A percentile compares a stretch with the other conserved stretches of the same genome.
phyloP scores from a whole-genome alignment of 768 basidiomycete genomes.

The Tricholoma hemisulphureum region DNA sequence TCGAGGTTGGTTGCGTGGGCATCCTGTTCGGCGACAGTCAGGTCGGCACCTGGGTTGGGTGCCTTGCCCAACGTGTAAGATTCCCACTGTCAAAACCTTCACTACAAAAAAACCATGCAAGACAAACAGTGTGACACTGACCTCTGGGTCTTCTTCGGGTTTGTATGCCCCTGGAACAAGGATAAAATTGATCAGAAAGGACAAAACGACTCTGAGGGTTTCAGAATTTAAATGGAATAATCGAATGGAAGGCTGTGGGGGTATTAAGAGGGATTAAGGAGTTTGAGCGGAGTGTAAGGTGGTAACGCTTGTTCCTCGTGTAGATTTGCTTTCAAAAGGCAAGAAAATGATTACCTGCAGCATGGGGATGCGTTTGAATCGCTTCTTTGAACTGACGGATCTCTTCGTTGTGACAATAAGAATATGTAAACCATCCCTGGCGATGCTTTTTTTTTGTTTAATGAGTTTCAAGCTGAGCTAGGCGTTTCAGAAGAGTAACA shows the following conservation, averaged over 20 bases:
- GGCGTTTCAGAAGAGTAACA: slow-evolving; percentile 36
- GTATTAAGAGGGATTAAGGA: slow-evolving; percentile 8
- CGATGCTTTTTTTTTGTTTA: slow-evolving; percentile 52
- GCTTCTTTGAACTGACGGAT: slow-evolving; percentile 96
- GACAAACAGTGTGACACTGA: slow-evolving; percentile 33
- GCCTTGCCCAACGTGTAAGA: slow-evolving; percentile 77
- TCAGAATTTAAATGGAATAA: slow-evolving; percentile 9
- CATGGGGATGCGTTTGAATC: slow-evolving; percentile 57
- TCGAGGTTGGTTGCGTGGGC: slow-evolving; percentile 70
- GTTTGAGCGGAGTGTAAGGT: slow-evolving; percentile 3
- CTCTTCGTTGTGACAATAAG: slow-evolving; percentile 92
- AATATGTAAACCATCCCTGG: slow-evolving; percentile 97
- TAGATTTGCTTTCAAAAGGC: slow-evolving; percentile 8
- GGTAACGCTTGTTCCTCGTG: not conserved
- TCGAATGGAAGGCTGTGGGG: slow-evolving; percentile 3
- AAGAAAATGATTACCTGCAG: slow-evolving; percentile 54
- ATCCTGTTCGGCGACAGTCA: slow-evolving; percentile 63
- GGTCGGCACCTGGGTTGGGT: slow-evolving; percentile 62
- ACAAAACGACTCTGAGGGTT: slow-evolving; percentile 6
- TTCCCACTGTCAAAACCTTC: slow-evolving; percentile 55
- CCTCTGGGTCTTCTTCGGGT: slow-evolving; percentile 85
- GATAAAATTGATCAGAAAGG: slow-evolving; percentile 12
- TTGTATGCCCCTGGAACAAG: slow-evolving; percentile 58
- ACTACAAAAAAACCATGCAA: slow-evolving; percentile 12
- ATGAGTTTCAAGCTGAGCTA: slow-evolving; percentile 31